Evolutionary conservation across 306 rosid genomes (phyloP).

Genomic region (Fragaria nilgerrensis): DNA sequence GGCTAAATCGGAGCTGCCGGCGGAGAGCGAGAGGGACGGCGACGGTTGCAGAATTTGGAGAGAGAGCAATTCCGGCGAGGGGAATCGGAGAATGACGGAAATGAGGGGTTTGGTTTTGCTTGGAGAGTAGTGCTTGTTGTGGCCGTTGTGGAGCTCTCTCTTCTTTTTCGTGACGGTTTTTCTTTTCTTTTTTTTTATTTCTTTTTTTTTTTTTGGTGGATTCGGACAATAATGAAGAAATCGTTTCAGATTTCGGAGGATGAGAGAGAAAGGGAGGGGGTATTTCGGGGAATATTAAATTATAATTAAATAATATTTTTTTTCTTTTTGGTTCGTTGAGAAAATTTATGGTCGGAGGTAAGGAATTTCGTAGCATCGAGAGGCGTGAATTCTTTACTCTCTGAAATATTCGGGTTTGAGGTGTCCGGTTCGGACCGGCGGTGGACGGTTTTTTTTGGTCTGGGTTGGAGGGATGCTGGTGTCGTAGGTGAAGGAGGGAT

Average conservation of each 20-base stretch:
- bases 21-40: not conserved
- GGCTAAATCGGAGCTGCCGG: conserved; percentile 11
- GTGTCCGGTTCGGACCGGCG: not conserved
- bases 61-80: not conserved
- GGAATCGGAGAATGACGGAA: not conserved
- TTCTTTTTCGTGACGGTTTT: conserved; percentile 15
- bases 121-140: conserved; percentile 20
- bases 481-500: conserved; percentile 24
- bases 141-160: conserved; percentile 14
- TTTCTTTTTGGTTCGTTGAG: not conserved
- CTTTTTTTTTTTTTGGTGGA: conserved; percentile 9
- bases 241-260: conserved; percentile 1
- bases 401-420: conserved; percentile 28
- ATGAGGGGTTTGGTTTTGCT: not conserved
- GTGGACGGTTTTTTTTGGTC: not conserved
- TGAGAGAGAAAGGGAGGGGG: not conserved
- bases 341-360: conserved; percentile 44
- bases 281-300: conserved; percentile 7
- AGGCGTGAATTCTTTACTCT: conserved; percentile 49
- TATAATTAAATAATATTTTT: not conserved
- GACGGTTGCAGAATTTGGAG: not conserved
- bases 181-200: not conserved
- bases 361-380: conserved; percentile 56
- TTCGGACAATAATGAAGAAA: conserved; percentile 30
- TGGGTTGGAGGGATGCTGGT: conserved; percentile 27